Conservation (phyloP, 768 basidiomycete species). For the Tulasnella calospora region DNA sequence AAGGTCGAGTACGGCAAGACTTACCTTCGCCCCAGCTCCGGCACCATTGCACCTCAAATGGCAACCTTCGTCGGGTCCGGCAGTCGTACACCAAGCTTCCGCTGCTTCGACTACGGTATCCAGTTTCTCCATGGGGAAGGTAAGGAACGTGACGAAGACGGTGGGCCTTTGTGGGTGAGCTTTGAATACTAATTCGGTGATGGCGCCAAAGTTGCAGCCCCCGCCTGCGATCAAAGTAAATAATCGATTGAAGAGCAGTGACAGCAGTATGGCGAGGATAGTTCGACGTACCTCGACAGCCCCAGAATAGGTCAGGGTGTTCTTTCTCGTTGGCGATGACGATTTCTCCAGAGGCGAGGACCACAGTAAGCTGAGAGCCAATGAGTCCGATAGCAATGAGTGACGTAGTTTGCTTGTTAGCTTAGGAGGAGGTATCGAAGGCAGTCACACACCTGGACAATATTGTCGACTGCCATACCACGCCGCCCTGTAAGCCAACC, state of each 20-base stretch:
- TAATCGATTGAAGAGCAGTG: not conserved
- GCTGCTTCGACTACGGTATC: not conserved
- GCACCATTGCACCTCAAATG: not conserved
- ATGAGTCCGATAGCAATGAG: not conserved
- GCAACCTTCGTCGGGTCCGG: not conserved
- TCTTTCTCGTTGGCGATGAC: constrained; percentile 11
- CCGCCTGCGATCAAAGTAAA: not conserved
- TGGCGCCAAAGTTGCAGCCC: constrained; percentile 7
- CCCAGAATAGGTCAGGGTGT: constrained; percentile 23
- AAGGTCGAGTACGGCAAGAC: not conserved
- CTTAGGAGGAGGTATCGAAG: not conserved
- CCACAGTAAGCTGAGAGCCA: constrained; percentile 21
- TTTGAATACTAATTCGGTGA: constrained; percentile 17
- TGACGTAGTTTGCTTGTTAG: no score
- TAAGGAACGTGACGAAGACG: not conserved
- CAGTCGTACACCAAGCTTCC: not conserved
- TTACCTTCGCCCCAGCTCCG: not conserved
- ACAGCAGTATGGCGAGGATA: not conserved
- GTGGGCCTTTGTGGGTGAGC: not conserved
- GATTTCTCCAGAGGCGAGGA: constrained; percentile 22
- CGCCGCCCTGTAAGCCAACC: constrained; percentile 45
- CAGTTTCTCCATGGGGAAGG: not conserved
- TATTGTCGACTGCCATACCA: constrained; percentile 32
- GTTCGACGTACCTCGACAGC: not conserved
- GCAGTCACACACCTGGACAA: constrained; percentile 30